phyloP scores from a whole-genome alignment of 495 filamentous ascomycete species.

The Pyrenula aspistea region DNA sequence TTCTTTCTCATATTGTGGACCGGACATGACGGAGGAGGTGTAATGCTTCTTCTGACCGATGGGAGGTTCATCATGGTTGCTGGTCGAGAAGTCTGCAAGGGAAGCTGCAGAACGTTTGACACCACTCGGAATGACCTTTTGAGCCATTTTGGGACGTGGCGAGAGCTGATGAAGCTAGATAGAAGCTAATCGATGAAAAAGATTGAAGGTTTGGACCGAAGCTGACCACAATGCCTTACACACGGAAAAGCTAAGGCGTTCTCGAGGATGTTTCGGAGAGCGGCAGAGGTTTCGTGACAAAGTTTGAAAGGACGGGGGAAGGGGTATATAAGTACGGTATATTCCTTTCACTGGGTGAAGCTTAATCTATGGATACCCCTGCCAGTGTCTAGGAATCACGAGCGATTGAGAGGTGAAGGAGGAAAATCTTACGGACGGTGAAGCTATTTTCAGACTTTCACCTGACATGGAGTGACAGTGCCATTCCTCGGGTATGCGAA shows the following conservation, averaged over 20 bases:
- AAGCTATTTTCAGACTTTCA: too few relatives aligned
- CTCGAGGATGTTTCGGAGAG: not conserved
- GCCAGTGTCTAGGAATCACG: too few relatives aligned
- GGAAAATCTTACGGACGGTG: too few relatives aligned
- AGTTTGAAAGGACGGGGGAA: not conserved
- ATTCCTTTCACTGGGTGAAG: not conserved
- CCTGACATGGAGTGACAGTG: too few relatives aligned
- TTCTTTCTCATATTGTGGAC: not conserved
- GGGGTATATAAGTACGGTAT: not conserved
- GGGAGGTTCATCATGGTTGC: not conserved
- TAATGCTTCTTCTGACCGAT: not conserved
- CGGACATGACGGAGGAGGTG: not conserved
- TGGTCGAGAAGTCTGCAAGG: not conserved
- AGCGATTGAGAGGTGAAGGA: too few relatives aligned
- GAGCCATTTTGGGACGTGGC: not conserved
- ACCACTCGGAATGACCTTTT: not conserved
- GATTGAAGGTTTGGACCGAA: too few relatives aligned
- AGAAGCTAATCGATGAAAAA: too few relatives aligned
- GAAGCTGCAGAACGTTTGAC: not conserved
- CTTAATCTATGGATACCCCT: too few relatives aligned
- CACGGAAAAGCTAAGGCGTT: not conserved
- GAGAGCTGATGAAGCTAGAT: too few relatives aligned
- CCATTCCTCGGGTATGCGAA: too few relatives aligned
- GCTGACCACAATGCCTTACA: not conserved
- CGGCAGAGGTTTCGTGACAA: not conserved